These are phyloP conservation scores for Russula sp. DNA, from an alignment of 768 basidiomycete genomes.

Conservation along the genomic window DNA sequence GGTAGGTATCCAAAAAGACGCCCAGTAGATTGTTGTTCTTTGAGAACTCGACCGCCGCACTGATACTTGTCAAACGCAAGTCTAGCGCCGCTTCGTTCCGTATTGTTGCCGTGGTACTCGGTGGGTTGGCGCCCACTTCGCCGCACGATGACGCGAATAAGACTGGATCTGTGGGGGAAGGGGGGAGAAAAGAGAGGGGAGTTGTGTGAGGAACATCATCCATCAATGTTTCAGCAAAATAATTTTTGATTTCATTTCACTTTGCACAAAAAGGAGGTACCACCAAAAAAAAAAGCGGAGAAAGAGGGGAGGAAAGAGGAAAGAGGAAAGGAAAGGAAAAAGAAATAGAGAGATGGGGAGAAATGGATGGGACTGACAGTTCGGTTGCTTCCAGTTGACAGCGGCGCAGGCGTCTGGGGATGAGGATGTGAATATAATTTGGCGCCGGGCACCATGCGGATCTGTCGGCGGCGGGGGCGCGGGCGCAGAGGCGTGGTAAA, in stretches of 20 bases:
- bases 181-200: slow-evolving; percentile 2
- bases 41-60: slow-evolving; percentile 91
- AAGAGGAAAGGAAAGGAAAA: slow-evolving; percentile 7
- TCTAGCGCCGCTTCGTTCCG: slow-evolving; percentile 44
- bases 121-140: slow-evolving; percentile 43
- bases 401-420: slow-evolving; percentile 86
- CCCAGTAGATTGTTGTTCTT: slow-evolving; percentile 91
- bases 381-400: slow-evolving; percentile 99
- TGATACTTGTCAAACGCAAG: slow-evolving; percentile 62
- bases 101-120: slow-evolving; percentile 41
- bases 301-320: slow-evolving; percentile 2
- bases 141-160: slow-evolving; percentile 93
- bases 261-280: neutral
- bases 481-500: slow-evolving; percentile 64
- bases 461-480: slow-evolving; percentile 36
- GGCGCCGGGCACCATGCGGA: slow-evolving; percentile 56
- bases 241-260: neutral
- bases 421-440: slow-evolving; percentile 90
- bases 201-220: too few relatives aligned
- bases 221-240: neutral
- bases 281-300: slow-evolving; percentile 9
- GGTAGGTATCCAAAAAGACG: slow-evolving; percentile 79
- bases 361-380: slow-evolving; percentile 77
- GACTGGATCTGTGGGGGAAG: slow-evolving; percentile 69
- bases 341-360: neutral